Evolutionary conservation across 805 yeast species (phyloP), one percentile per base, ranked within the genome.

Genomic region (Yarrowia keelungensis): DNA sequence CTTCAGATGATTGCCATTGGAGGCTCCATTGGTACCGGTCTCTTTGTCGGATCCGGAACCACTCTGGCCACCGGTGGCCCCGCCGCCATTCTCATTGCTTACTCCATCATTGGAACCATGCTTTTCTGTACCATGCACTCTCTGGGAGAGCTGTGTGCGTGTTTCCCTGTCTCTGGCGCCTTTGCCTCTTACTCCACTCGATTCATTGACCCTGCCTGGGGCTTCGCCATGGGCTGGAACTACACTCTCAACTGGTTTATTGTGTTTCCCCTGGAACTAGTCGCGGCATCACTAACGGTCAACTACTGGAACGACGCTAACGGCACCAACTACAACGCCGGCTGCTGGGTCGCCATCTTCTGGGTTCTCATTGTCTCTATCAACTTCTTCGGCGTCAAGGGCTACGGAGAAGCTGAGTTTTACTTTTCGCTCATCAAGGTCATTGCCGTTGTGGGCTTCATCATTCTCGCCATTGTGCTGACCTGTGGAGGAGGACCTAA

Each of bases 1-100:
- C 80, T 89, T 74, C 86, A 87, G 70, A 85, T 90, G 88, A 88
- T 89, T 73, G 88, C 92, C 47, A 83, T 89, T 50, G 91, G 91
- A 41, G 89, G 91, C 42, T 86, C 89, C 72, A 86, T 89, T 64
- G 94, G 94, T 72, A 87, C 92, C 2, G 93, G 94, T 76, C 78
- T 89, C 69, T 85, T 89, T 71, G 87, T 89, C 62, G 92, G 92
- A 73, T 81, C 87, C 14, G 92, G 91, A 47, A 77, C 80, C 19
- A 84, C 89, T 2, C 81, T 89, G 71, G 75, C 78, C 41, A 77
- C 79, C 5, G 82, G 80, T 19, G 94, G 93, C 43, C 91, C 92
- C 5, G 90, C 83, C 5, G 84, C 85, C 64, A 72, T 84, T 45
- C 78, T 89, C 59, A 81, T 88, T 50, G 86, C 90, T 45, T 87